phyloP scores from a whole-genome alignment of 192 early-diverging fungal species.

The Diversispora eburnea region DNA sequence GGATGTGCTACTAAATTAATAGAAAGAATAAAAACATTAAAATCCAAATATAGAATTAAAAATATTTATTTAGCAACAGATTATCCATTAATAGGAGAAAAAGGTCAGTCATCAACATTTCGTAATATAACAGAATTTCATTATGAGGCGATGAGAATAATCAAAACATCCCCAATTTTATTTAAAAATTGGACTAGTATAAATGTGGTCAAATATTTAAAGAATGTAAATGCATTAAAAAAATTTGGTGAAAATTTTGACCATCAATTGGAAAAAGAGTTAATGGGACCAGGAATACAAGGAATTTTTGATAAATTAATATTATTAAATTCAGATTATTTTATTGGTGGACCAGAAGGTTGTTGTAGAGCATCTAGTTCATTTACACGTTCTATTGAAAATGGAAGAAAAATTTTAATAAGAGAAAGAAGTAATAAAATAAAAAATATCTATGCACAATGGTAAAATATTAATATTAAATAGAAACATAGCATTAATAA shows the following conservation, averaged over 20 bases:
- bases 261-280: background rate
- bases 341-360: background rate
- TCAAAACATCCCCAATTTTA: background rate
- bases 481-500: too few species aligned
- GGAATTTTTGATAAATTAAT: conserved; percentile 31
- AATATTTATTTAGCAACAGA: conserved; percentile 37
- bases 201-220: background rate
- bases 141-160: conserved; percentile 33
- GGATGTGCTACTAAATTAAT: conserved; percentile 30
- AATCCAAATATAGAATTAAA: background rate
- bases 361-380: background rate
- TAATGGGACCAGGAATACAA: background rate
- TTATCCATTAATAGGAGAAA: conserved; percentile 35
- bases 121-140: conserved; percentile 22
- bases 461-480: background rate
- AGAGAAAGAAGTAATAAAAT: background rate
- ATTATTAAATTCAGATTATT: conserved; percentile 23
- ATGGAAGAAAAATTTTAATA: background rate
- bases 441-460: background rate
- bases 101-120: conserved; percentile 15
- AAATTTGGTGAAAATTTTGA: background rate
- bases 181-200: background rate
- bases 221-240: background rate
- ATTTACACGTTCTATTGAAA: background rate
- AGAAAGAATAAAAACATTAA: background rate